A percentile compares a stretch with the other conserved stretches of the same genome.
Conservation (phyloP, 495 filamentous ascomycete genomes). For the Trichoderma erinaceum region DNA sequence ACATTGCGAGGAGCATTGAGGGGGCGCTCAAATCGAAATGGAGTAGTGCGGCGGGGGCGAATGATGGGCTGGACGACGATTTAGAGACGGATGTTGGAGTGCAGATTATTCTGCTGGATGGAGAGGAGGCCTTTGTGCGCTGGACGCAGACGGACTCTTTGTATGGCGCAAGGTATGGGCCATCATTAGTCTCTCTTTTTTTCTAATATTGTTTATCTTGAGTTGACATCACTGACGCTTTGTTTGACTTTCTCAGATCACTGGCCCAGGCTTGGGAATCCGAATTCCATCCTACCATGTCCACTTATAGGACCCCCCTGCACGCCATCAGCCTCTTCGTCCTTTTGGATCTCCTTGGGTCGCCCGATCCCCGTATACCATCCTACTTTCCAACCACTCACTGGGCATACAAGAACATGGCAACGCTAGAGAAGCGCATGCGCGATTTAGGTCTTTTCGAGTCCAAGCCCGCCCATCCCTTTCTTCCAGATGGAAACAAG, state of each 20-base stretch:
- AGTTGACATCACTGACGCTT: constrained; percentile 15
- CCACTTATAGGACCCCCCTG: constrained; percentile 64
- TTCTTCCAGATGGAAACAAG: constrained; percentile 52
- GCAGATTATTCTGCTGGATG: constrained; percentile 86
- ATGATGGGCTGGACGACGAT: constrained; percentile 43
- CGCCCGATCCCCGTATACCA: constrained; percentile 60
- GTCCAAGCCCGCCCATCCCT: constrained; percentile 27
- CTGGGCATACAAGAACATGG: constrained; percentile 80
- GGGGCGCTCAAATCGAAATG: constrained; percentile 73
- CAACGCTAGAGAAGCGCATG: constrained; percentile 61
- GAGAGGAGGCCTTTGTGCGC: constrained; percentile 79
- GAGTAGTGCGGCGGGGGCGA: constrained; percentile 57
- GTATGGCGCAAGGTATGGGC: constrained; percentile 68
- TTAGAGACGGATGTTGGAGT: constrained; percentile 72
- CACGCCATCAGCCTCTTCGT: constrained; percentile 81
- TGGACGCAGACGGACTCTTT: constrained; percentile 80
- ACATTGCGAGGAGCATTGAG: constrained; percentile 75
- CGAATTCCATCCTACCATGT: constrained; percentile 58
- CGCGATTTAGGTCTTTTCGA: constrained; percentile 42
- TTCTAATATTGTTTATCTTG: background rate
- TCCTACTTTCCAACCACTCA: constrained; percentile 85
- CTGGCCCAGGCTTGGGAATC: constrained; percentile 70
- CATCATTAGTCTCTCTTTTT: constrained; percentile 10
- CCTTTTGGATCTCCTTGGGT: constrained; percentile 84
- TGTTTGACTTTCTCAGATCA: constrained; percentile 38